phyloP scores from a whole-genome alignment of 176 grass and related monocot genomes.

The Rhynchospora tenuis region DNA sequence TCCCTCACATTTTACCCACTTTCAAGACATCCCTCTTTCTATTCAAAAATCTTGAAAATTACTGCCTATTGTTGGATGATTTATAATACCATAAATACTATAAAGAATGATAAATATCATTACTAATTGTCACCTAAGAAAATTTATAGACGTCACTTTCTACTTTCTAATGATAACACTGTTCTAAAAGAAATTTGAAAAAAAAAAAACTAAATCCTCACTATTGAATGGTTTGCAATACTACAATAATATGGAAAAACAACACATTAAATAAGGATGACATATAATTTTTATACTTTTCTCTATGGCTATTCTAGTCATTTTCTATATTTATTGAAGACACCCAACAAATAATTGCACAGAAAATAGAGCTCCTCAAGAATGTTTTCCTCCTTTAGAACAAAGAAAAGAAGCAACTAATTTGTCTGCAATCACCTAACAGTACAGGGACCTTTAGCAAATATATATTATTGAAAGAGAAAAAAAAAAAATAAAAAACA shows the following conservation, averaged over 20 bases:
- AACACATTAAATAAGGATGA: not conserved
- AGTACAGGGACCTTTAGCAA: not conserved
- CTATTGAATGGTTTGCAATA: too few species aligned
- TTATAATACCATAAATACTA: not conserved
- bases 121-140: not conserved
- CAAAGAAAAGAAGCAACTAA: not conserved
- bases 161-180: not conserved
- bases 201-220: not conserved
- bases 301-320: not conserved
- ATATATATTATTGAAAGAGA: not conserved
- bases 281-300: constrained; percentile 5
- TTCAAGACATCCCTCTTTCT: not conserved
- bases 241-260: too few species aligned
- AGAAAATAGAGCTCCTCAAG: not conserved
- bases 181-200: not conserved
- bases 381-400: not conserved
- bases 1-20: not conserved
- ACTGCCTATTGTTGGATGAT: not conserved
- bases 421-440: not conserved
- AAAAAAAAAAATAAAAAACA: not conserved
- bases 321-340: not conserved
- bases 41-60: not conserved
- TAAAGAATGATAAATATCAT: not conserved
- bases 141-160: constrained; percentile 8
- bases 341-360: not conserved